Percentiles rank a stretch among this genome's conserved stretches.
Conservation (phyloP, 129 eudicot genomes). For the Arctium lappa region DNA sequence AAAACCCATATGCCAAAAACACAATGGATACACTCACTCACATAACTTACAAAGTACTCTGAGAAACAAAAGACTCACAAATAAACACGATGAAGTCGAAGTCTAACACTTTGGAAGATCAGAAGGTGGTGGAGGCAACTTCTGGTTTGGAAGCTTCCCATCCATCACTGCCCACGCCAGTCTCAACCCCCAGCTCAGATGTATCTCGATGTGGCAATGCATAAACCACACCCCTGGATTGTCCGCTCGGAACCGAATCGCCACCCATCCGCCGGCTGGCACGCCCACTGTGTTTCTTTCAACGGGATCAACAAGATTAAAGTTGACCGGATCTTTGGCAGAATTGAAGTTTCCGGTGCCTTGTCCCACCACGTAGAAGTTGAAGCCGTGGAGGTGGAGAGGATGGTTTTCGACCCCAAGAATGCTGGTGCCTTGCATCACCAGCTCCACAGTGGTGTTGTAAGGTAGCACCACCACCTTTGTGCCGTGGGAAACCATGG, state of each 20-base stretch:
- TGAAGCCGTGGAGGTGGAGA: constrained; percentile 54
- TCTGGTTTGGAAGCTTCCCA: constrained; percentile 55
- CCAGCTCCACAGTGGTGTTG: constrained; percentile 56
- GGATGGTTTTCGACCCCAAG: constrained; percentile 41
- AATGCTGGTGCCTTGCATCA: constrained; percentile 59
- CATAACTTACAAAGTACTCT: constrained; percentile 18
- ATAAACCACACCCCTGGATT: constrained; percentile 72
- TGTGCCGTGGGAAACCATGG: constrained; percentile 57
- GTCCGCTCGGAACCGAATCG: constrained; percentile 52
- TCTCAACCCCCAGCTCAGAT: constrained; percentile 61
- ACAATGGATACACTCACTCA: not conserved
- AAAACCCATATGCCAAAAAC: not conserved
- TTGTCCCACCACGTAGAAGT: constrained; percentile 57
- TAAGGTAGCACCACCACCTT: constrained; percentile 49
- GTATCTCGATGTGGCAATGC: constrained; percentile 71
- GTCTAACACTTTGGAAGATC: constrained; percentile 64
- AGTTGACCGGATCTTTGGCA: constrained; percentile 38
- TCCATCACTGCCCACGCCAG: constrained; percentile 64
- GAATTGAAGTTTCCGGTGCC: constrained; percentile 61
- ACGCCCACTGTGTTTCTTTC: constrained; percentile 63
- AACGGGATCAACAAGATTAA: constrained; percentile 55
- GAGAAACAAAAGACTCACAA: constrained; percentile 18
- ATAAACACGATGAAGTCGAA: constrained; percentile 1
- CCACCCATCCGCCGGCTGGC: constrained; percentile 66
- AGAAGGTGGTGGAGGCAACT: constrained; percentile 61